Evolutionary conservation across 202 grass and related monocot species (phyloP).

Genomic region (Setaria italica): DNA sequence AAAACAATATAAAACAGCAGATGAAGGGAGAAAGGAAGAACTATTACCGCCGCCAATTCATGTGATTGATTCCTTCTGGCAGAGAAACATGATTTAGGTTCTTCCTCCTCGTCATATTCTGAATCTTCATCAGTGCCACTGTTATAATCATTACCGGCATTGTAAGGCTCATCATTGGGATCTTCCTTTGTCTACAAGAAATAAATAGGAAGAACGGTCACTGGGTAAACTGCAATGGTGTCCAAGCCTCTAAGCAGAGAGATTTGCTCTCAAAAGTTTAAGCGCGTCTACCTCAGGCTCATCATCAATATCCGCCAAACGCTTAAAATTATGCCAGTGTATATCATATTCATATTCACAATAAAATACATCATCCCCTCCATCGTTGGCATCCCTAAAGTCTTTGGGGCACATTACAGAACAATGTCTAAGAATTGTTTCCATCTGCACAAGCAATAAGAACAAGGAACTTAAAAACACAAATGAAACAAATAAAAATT

Average conservation of each 20-base stretch:
- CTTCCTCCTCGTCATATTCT: slow-evolving; percentile 74
- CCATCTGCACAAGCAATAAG: slow-evolving; percentile 62
- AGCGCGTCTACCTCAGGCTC: slow-evolving; percentile 57
- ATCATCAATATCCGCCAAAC: slow-evolving; percentile 78
- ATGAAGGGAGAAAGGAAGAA: neutral
- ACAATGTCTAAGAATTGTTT: slow-evolving; percentile 90
- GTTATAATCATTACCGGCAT: slow-evolving; percentile 55
- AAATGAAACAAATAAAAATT: neutral
- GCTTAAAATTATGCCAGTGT: slow-evolving; percentile 98
- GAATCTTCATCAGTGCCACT: slow-evolving; percentile 69
- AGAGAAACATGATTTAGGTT: slow-evolving; percentile 35
- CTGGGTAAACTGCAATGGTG: slow-evolving; percentile 1
- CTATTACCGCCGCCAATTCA: slow-evolving; percentile 70
- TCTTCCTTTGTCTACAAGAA: slow-evolving; percentile 61
- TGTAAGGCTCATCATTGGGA: slow-evolving; percentile 60
- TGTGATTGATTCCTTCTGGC: slow-evolving; percentile 50
- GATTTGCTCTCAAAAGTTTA: slow-evolving; percentile 19
- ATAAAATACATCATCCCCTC: slow-evolving; percentile 97
- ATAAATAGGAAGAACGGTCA: slow-evolving; percentile 2
- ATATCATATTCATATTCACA: slow-evolving; percentile 98
- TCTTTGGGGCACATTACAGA: slow-evolving; percentile 75
- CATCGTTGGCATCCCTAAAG: slow-evolving; percentile 69
- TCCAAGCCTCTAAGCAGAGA: slow-evolving; percentile 6
- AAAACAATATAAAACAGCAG: slow-evolving; percentile 20
- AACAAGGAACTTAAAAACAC: slow-evolving; percentile 1